Evolutionary conservation across 345 rosid species (phyloP).

Genomic region (Moricandia moricandioides): DNA sequence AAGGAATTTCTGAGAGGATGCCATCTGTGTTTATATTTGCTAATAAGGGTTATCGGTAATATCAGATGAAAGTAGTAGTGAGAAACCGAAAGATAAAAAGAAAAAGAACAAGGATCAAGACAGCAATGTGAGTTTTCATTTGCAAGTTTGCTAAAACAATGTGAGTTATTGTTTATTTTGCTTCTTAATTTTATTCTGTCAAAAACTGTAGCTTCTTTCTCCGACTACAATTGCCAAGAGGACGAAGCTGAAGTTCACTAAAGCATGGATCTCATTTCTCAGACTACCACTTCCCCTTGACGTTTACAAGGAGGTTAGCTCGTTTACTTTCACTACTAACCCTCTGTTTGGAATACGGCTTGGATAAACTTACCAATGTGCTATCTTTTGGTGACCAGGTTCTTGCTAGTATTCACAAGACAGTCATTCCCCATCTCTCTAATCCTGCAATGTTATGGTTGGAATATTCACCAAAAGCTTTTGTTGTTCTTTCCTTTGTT

Average conservation of each 20-base stretch:
- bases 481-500: not conserved
- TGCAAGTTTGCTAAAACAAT: not conserved
- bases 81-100: conserved; percentile 36
- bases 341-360: not conserved
- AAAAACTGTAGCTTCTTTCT: conserved; percentile 54
- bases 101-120: conserved; percentile 38
- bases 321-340: not conserved
- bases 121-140: conserved; percentile 44
- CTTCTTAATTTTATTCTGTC: not conserved
- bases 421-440: conserved; percentile 74
- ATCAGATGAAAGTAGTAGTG: conserved; percentile 21
- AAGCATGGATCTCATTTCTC: conserved; percentile 92
- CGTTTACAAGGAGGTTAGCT: conserved; percentile 82
- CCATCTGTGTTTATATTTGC: not conserved
- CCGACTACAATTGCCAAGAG: conserved; percentile 56
- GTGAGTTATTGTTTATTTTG: not conserved
- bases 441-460: conserved; percentile 83
- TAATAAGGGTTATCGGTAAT: conserved; percentile 2
- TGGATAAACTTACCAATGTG: conserved; percentile 17
- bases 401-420: conserved; percentile 67
- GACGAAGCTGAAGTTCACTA: conserved; percentile 85
- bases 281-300: conserved; percentile 79
- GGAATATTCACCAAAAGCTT: not conserved
- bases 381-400: conserved; percentile 54
- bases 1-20: not conserved